Percentiles rank a stretch among this genome's conserved stretches.
Conservation (phyloP, 106 monocot genomes). For the Posidonia australis region DNA sequence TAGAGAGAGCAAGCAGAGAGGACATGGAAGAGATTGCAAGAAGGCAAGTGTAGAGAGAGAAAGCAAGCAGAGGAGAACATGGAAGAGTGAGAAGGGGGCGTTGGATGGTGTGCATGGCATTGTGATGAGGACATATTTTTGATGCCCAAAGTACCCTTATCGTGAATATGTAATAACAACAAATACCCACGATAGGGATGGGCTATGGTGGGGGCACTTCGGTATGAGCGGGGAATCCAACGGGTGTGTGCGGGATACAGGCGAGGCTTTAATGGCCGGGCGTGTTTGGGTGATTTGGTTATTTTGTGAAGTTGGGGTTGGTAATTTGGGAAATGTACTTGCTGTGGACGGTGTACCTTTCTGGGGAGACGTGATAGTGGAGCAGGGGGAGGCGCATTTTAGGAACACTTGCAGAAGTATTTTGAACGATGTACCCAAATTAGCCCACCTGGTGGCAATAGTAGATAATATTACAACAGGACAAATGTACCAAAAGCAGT, state of each 20-base stretch:
- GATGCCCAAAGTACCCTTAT: background rate
- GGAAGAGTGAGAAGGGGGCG: background rate
- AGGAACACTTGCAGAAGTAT: background rate
- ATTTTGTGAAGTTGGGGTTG: background rate
- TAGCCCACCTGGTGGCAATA: background rate
- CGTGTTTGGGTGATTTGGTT: background rate
- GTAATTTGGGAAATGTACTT: background rate
- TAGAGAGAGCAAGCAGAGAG: conserved; percentile 2
- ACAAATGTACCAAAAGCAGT: no score
- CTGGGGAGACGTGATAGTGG: background rate
- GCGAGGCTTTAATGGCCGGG: background rate
- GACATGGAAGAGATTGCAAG: background rate
- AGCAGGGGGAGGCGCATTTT: background rate
- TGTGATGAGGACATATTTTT: background rate
- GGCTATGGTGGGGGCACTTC: background rate
- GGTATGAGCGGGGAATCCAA: background rate
- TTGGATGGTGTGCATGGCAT: conserved; percentile 5
- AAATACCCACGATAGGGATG: background rate
- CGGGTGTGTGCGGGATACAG: background rate
- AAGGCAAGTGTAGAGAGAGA: background rate
- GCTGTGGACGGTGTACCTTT: background rate
- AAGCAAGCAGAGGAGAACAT: background rate
- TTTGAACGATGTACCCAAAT: background rate
- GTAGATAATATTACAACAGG: no score
- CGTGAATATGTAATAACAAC: background rate